A percentile compares a stretch with the other conserved stretches of the same genome.
Evolutionary conservation across 2,329 filamentous ascomycete genomes (phyloP).

Genomic region (Ilyonectria sp.): DNA sequence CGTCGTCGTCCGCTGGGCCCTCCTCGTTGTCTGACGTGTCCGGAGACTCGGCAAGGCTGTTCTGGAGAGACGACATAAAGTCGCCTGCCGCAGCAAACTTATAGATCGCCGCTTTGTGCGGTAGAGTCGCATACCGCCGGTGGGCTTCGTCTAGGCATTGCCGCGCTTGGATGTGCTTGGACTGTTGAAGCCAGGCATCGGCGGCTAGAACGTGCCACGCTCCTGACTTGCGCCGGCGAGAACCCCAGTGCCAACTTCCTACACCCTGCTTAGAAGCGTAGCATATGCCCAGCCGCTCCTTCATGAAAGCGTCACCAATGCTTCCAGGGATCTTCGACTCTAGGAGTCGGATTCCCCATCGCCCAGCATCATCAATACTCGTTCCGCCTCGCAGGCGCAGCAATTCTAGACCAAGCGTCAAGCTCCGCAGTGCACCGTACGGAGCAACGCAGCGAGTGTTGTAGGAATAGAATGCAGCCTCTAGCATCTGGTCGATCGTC

Average conservation of each 20-base stretch:
- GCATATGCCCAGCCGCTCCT: slow-evolving; percentile 88
- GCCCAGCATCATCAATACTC: slow-evolving; percentile 87
- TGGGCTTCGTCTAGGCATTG: slow-evolving; percentile 81
- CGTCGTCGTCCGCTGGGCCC: slow-evolving; percentile 59
- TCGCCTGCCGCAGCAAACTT: slow-evolving; percentile 66
- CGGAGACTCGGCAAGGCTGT: slow-evolving; percentile 64
- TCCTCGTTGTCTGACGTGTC: slow-evolving; percentile 50
- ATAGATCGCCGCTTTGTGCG: slow-evolving; percentile 65
- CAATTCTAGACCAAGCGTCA: slow-evolving; percentile 85
- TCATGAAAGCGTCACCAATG: slow-evolving; percentile 85
- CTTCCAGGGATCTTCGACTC: slow-evolving; percentile 83
- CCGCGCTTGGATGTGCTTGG: slow-evolving; percentile 84
- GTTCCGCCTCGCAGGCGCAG: slow-evolving; percentile 84
- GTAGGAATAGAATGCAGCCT: slow-evolving; percentile 94
- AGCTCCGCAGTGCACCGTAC: slow-evolving; percentile 84
- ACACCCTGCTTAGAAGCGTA: slow-evolving; percentile 82
- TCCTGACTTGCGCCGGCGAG: slow-evolving; percentile 85
- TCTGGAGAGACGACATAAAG: slow-evolving; percentile 68
- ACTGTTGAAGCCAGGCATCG: slow-evolving; percentile 85
- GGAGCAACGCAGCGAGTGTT: slow-evolving; percentile 85
- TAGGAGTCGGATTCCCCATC: slow-evolving; percentile 85
- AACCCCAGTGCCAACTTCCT: slow-evolving; percentile 78
- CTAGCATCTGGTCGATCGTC: slow-evolving; percentile 87
- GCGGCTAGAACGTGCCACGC: slow-evolving; percentile 90
- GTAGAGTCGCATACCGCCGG: slow-evolving; percentile 66